phyloP scores from a whole-genome alignment of 1,284 basidiomycete species.

The Cryptococcus floricola region DNA sequence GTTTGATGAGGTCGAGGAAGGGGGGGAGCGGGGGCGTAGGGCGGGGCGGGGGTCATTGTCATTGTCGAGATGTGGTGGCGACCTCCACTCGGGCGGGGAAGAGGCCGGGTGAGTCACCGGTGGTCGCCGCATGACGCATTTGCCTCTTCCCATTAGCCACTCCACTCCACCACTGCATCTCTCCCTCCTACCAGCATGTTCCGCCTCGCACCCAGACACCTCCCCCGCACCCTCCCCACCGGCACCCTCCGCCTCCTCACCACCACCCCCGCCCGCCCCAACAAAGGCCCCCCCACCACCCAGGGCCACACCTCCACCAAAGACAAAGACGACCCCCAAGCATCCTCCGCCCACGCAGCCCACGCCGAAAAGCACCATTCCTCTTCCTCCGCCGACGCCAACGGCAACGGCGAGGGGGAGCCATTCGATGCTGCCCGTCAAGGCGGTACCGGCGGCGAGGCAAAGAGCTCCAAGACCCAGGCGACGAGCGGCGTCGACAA shows the following conservation, averaged over 20 bases:
- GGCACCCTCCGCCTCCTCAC: slow-evolving; percentile 2
- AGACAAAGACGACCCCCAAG: slow-evolving; percentile 28
- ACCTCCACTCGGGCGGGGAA: too few species aligned
- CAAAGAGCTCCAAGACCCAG: slow-evolving; percentile 19
- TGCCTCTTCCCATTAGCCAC: too few species aligned
- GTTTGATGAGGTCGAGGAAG: slow-evolving; percentile 20
- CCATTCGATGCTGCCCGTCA: slow-evolving; percentile 31
- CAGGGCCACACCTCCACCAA: slow-evolving; percentile 37
- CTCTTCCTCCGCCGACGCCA: too few species aligned
- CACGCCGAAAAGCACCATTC: slow-evolving; percentile 22
- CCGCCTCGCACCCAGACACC: not conserved
- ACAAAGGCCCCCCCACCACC: slow-evolving; percentile 16
- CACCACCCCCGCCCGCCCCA: not conserved
- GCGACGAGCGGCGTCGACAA: slow-evolving; percentile 7
- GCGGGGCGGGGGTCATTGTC: slow-evolving; percentile 13
- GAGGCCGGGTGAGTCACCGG: too few species aligned
- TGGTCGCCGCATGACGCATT: too few species aligned
- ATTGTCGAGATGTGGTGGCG: too few species aligned
- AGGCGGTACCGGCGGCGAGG: slow-evolving; percentile 22
- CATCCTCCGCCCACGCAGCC: slow-evolving; percentile 25
- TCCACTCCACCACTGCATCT: too few species aligned
- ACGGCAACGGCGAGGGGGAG: slow-evolving; percentile 15
- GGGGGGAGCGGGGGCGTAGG: slow-evolving; percentile 7
- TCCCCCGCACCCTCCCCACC: too few species aligned
- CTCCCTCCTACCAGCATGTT: too few species aligned